Evolutionary conservation across 768 basidiomycete genomes (phyloP), one percentile per base, ranked within the genome.

Genomic region (Daedalea quercina): DNA sequence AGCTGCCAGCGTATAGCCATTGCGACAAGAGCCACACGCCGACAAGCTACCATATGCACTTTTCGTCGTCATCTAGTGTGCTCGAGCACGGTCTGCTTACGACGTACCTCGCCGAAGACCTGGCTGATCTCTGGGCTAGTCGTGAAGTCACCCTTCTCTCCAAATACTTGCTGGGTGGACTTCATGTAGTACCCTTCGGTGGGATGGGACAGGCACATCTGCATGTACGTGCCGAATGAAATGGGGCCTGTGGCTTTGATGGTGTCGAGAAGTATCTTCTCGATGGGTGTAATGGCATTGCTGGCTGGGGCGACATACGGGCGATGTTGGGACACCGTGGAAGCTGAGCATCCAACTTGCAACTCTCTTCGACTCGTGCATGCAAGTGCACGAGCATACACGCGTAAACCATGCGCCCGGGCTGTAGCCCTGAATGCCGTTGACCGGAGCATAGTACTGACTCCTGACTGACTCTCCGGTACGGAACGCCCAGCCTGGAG

Each of bases 101-200:
- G 15, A 67, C 80, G 57, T 64, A 94, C 95, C 83, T 99, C 95
- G 54, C 96, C 96, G 65, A 98, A 98, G 0, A 90, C 81, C 66
- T 97, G 94, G 60, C 83, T 90, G 50, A 99, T 97, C 67, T 99
- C 96, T 1, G 95, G 96, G 60, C 89, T 93, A 11, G 96, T 99
- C 20, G 89, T 87, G 63, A 98, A 99, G 72, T 99, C 96, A 4
- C 96, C 96, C 40, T 76, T 74, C 0, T 80, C 57, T 12, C 96
- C 96, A 62, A 99, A 91, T 2, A 98, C 85, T 41, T 81, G 75
- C 53, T 89, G 76, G 13, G 74, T 62, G 0, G 79, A 69, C 34
- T 83, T 86, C 74, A 87, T 90, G 73, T 98, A 98, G 70, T 98
- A 99, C 1, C 96, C 96, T 50, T 91, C 74, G 0, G 80, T 86